Evolutionary conservation across 2,329 filamentous ascomycete genomes (phyloP).

Genomic region (Scopulariopsis brevicaulis): DNA sequence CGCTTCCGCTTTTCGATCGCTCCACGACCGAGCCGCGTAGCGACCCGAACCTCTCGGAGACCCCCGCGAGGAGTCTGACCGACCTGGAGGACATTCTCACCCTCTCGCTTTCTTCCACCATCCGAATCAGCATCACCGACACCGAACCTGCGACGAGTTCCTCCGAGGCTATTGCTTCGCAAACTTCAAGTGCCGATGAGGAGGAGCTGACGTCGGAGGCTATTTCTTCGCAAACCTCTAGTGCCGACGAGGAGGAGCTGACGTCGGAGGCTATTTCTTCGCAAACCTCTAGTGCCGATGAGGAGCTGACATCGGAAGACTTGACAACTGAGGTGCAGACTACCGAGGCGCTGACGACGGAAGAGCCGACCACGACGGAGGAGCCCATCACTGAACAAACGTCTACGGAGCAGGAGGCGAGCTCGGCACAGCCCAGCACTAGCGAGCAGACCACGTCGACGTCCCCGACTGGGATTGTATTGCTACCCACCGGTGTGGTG

Average conservation of each 20-base stretch:
- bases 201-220: not conserved
- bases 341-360: too few species aligned
- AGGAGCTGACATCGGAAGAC: not conserved
- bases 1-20: not conserved
- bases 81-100: constrained; percentile 8
- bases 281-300: not conserved
- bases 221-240: not conserved
- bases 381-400: too few species aligned
- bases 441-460: not conserved
- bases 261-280: not conserved
- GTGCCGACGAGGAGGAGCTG: not conserved
- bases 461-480: not conserved
- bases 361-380: too few species aligned
- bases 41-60: constrained; percentile 14
- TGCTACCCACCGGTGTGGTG: not conserved
- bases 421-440: too few species aligned
- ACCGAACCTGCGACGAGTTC: not conserved
- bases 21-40: constrained; percentile 1
- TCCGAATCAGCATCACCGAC: constrained; percentile 5
- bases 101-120: constrained; percentile 3
- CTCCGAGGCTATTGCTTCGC: not conserved
- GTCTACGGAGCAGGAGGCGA: too few species aligned
- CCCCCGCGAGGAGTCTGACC: constrained; percentile 10
- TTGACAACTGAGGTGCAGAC: too few species aligned
- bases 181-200: not conserved